Evolutionary conservation across 805 yeast genomes (phyloP).

Genomic region (Schwanniomyces polymorphus): DNA sequence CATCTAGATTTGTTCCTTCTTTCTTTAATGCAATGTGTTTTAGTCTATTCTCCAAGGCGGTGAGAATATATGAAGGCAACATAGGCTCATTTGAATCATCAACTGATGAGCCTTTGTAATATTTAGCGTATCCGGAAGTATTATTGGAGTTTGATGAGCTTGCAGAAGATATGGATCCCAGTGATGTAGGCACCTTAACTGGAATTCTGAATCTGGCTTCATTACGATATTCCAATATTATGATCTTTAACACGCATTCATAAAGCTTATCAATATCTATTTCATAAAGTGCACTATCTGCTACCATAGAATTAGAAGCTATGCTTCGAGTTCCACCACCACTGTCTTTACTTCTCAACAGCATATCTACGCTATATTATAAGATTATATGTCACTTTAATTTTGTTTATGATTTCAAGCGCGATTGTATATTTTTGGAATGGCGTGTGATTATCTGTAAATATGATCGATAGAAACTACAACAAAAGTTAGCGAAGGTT

Average conservation of each 20-base stretch:
- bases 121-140: conserved; percentile 8
- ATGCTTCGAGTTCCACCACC: conserved; percentile 21
- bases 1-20: conserved; percentile 35
- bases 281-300: conserved; percentile 17
- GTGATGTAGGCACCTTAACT: conserved; percentile 3
- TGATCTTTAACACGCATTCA: conserved; percentile 51
- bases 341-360: conserved; percentile 8
- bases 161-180: not conserved
- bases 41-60: conserved; percentile 41
- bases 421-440: not conserved
- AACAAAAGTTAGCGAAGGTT: not conserved
- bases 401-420: not conserved
- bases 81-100: conserved; percentile 27
- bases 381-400: not conserved
- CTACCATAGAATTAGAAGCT: conserved; percentile 19
- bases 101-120: conserved; percentile 20
- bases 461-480: not conserved
- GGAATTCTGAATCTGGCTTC: conserved; percentile 60
- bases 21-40: conserved; percentile 48
- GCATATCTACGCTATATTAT: conserved; percentile 3
- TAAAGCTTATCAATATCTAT: conserved; percentile 39
- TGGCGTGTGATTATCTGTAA: not conserved
- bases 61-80: conserved; percentile 37
- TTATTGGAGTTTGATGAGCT: not conserved
- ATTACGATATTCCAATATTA: conserved; percentile 58